Conservation (phyloP, 2,329 filamentous ascomycete genomes). For the Fusarium sp. region DNA sequence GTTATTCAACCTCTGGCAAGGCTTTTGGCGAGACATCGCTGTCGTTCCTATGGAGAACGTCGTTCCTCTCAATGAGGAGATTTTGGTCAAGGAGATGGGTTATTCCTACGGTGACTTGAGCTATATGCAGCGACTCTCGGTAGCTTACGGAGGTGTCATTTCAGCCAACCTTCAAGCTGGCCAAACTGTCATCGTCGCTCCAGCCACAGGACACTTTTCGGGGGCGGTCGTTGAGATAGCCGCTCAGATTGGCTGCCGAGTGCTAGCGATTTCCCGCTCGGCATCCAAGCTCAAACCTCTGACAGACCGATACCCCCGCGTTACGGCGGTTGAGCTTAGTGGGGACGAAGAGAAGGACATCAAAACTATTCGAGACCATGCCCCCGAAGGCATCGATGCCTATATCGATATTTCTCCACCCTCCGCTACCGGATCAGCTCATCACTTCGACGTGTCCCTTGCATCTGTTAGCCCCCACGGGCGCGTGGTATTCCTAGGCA, state of each 20-base stretch:
- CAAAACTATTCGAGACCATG: not conserved
- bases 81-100: slow-evolving; percentile 19
- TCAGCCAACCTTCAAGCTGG: slow-evolving; percentile 17
- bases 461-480: not conserved
- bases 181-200: slow-evolving; percentile 32
- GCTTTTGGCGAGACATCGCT: slow-evolving; percentile 31
- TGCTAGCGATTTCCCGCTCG: slow-evolving; percentile 35
- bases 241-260: slow-evolving; percentile 36
- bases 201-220: slow-evolving; percentile 39
- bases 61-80: slow-evolving; percentile 19
- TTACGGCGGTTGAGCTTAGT: slow-evolving; percentile 21
- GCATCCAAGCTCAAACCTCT: slow-evolving; percentile 22
- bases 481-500: slow-evolving; percentile 14
- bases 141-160: slow-evolving; percentile 32
- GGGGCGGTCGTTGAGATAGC: slow-evolving; percentile 32
- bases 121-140: slow-evolving; percentile 34
- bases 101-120: slow-evolving; percentile 34
- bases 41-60: slow-evolving; percentile 20
- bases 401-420: slow-evolving; percentile 40
- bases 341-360: slow-evolving; percentile 26
- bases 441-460: slow-evolving; percentile 22
- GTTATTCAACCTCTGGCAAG: slow-evolving; percentile 31
- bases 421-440: slow-evolving; percentile 9
- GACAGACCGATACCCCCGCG: not conserved
- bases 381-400: slow-evolving; percentile 21